Conservation (phyloP, 257 asterid species). For the Solanum lycopersicoides region DNA sequence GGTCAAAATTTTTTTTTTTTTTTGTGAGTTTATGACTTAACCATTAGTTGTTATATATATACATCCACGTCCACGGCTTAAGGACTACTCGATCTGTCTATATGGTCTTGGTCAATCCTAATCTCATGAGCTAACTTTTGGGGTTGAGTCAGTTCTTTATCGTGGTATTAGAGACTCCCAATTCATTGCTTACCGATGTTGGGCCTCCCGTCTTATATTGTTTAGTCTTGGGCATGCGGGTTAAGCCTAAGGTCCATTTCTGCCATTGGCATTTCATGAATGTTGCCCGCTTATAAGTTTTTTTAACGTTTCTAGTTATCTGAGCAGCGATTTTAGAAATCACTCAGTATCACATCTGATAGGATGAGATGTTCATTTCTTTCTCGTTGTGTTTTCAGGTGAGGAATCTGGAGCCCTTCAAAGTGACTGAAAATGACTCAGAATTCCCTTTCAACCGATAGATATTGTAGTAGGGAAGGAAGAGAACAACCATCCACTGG, state of each 20-base stretch:
- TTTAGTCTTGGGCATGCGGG: too few species aligned
- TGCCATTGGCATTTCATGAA: too few species aligned
- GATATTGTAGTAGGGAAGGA: neutral
- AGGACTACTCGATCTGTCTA: too few species aligned
- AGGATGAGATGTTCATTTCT: neutral
- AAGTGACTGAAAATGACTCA: slow-evolving; percentile 66
- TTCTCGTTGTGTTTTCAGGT: slow-evolving; percentile 31
- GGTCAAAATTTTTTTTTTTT: neutral
- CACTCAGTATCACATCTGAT: slow-evolving; percentile 89
- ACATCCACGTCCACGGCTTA: too few species aligned
- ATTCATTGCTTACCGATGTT: too few species aligned
- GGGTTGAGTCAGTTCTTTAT: too few species aligned
- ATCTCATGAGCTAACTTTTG: too few species aligned
- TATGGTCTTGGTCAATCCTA: too few species aligned
- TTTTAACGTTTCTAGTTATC: slow-evolving; percentile 42
- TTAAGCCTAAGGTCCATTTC: too few species aligned
- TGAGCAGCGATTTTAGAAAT: slow-evolving; percentile 97
- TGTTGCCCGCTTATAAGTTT: neutral
- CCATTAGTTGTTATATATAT: neutral
- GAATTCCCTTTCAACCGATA: slow-evolving; percentile 65
- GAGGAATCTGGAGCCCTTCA: slow-evolving; percentile 72
- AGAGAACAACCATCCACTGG: neutral
- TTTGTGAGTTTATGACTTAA: neutral
- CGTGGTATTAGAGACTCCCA: too few species aligned
- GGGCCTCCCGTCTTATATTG: too few species aligned